A percentile compares a stretch with the other conserved stretches of the same genome.
These are phyloP conservation scores for Melampsora larici-populina DNA, from an alignment of 1,284 basidiomycete species.

Conservation along the genomic window DNA sequence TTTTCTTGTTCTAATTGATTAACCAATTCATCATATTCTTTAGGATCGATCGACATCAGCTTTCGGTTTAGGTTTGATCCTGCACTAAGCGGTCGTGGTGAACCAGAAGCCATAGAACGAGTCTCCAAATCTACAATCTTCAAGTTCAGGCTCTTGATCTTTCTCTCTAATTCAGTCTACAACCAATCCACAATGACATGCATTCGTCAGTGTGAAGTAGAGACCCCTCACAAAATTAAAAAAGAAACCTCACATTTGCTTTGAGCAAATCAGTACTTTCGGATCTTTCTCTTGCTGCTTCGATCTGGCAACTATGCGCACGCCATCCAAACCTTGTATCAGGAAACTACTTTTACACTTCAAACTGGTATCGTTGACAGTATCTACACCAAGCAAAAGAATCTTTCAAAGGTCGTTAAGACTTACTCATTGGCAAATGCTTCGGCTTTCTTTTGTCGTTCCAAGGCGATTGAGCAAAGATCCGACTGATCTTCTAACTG, in stretches of 20 bases:
- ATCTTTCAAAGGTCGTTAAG: background rate
- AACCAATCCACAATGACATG: constrained; percentile 34
- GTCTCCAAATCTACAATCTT: constrained; percentile 77
- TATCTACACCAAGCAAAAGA: background rate
- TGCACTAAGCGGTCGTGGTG: constrained; percentile 58
- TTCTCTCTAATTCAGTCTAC: constrained; percentile 74
- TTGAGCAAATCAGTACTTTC: constrained; percentile 75
- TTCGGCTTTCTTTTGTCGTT: constrained; percentile 76
- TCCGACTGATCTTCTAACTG: constrained; percentile 73
- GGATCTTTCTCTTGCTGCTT: constrained; percentile 68
- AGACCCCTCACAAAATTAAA: background rate
- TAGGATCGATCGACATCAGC: constrained; percentile 58
- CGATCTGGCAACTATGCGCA: constrained; percentile 60
- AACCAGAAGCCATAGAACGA: constrained; percentile 62
- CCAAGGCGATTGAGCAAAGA: constrained; percentile 66
- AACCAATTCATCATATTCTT: constrained; percentile 68
- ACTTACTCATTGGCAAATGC: constrained; percentile 63
- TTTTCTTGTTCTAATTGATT: constrained; percentile 61
- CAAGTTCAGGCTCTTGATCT: constrained; percentile 74
- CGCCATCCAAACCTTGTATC: background rate
- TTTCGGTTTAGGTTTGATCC: constrained; percentile 30
- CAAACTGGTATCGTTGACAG: background rate
- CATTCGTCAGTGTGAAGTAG: constrained; percentile 15
- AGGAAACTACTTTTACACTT: background rate
- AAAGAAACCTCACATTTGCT: constrained; percentile 63